A percentile compares a stretch with the other conserved stretches of the same genome.
Evolutionary conservation across 176 grass and related monocot species (phyloP).

Genomic region (Musa beccarii): DNA sequence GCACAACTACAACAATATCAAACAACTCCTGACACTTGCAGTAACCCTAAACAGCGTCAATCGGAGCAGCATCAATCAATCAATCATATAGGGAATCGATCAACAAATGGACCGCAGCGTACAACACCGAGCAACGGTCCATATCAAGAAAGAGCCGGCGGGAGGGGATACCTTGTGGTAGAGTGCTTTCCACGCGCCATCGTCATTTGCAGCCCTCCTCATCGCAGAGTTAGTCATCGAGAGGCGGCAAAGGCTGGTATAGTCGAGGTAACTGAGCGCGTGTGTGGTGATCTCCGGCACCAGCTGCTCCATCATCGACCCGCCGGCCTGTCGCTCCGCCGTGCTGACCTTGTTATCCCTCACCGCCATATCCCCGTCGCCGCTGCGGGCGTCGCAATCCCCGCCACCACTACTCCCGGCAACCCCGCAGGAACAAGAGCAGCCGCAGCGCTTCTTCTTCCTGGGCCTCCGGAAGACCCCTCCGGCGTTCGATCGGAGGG

Average conservation of each 20-base stretch:
- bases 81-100: not conserved
- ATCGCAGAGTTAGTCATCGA: slow-evolving; percentile 98
- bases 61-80: not conserved
- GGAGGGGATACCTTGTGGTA: slow-evolving; percentile 50
- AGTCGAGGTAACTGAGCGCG: slow-evolving; percentile 94
- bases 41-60: too few species aligned
- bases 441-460: slow-evolving; percentile 12
- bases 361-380: slow-evolving; percentile 47
- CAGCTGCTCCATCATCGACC: slow-evolving; percentile 98
- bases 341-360: slow-evolving; percentile 33
- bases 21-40: too few species aligned
- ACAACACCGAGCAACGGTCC: not conserved
- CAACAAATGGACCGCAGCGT: not conserved
- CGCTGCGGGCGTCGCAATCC: not conserved
- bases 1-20: too few species aligned
- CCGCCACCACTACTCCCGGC: not conserved
- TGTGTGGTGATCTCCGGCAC: slow-evolving; percentile 96
- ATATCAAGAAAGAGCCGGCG: not conserved
- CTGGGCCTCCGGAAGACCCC: slow-evolving; percentile 13
- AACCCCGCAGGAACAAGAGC: slow-evolving; percentile 23
- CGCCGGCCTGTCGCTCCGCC: slow-evolving; percentile 16
- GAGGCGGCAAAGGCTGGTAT: slow-evolving; percentile 83
- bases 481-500: slow-evolving; percentile 26
- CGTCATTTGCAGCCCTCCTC: slow-evolving; percentile 90
- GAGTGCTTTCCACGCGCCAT: slow-evolving; percentile 86